Percentiles rank a stretch among this genome's conserved stretches.
Evolutionary conservation across 2,329 filamentous ascomycete species (phyloP).

Genomic region (Xylariales sp.): DNA sequence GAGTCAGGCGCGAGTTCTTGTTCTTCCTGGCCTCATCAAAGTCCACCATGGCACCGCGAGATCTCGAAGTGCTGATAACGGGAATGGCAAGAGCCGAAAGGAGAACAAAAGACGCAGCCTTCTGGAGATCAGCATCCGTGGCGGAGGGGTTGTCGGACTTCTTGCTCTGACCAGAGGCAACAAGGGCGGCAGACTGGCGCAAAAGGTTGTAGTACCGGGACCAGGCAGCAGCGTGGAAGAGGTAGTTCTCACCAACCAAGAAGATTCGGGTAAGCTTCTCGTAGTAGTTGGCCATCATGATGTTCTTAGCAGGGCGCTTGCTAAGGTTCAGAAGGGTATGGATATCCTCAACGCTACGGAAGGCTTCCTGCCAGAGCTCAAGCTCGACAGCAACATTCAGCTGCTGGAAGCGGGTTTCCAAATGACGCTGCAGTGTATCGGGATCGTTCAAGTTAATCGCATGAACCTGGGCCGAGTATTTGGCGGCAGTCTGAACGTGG

Average conservation of each 20-base stretch:
- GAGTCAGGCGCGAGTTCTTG: conserved; percentile 96
- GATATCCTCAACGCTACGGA: conserved; percentile 98
- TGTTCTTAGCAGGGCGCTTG: conserved; percentile 96
- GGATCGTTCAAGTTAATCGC: conserved; percentile 98
- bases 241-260: conserved; percentile 97
- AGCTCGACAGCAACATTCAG: conserved; percentile 96
- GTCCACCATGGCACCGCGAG: conserved; percentile 91
- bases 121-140: conserved; percentile 85
- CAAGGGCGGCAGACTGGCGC: conserved; percentile 78
- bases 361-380: conserved; percentile 98
- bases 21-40: conserved; percentile 97
- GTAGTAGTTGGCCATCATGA: conserved; percentile 99
- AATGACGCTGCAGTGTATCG: conserved; percentile 92
- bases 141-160: conserved; percentile 94
- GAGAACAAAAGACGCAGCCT: conserved; percentile 92
- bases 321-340: conserved; percentile 95
- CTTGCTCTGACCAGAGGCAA: conserved; percentile 79
- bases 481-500: conserved; percentile 97
- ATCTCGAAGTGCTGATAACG: conserved; percentile 97
- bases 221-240: conserved; percentile 98
- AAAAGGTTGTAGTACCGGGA: conserved; percentile 96
- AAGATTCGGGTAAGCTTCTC: conserved; percentile 99
- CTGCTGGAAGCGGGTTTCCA: conserved; percentile 98
- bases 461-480: conserved; percentile 98
- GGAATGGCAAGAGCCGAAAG: conserved; percentile 95